Base-by-base conservation (phyloP, 225 moss, liverwort and hornwort genomes). In the Neckera pumila region DNA sequence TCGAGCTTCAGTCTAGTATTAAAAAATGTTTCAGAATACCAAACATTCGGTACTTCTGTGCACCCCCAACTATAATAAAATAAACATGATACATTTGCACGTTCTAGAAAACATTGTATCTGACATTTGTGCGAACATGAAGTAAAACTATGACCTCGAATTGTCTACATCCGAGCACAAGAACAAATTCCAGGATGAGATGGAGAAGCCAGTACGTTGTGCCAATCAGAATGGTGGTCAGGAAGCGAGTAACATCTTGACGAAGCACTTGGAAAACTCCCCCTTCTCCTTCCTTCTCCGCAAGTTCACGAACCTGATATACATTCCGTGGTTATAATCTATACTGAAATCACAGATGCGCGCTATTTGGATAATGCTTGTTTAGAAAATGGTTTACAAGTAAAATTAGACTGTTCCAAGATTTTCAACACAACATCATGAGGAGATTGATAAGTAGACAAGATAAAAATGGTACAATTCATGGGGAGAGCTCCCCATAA, bases 201-300 rank as follows among this genome's bases (percentile, higher is more conserved):
- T 21, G 42, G 58, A 71, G 74, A 75, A 83, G 79, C 31, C 79
- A 84, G 65, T 96, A 96, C 90, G 98, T 99, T 75, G 98, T 99
- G 90, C 98, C 98, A 80, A 99, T 99, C 78, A 99, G 95, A 85
- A 99, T 99, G 40, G 97, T 97, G 51, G 98, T 99, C 76, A 99
- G 93, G 85, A 99, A 99, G 65, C 98, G 98, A 87, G 97, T 99
- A 69, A 99, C 97, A 87, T 99, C 98, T 89, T 97, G 92, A 72
- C 94, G 95, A 80, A 99, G 96, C 49, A 97, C 92, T 86, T 94
- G 95, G 84, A 99, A 97, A 36, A 99, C 98, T 20, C 98, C 98
- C 76, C 96, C 97, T 91, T 99, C 97, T 88, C 94, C 97, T 91
- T 99, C 98, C 92, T 96, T 98, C 90, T 98, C 98, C 84, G 98